phyloP scores from a whole-genome alignment of 2,329 filamentous ascomycete genomes.

The Trichophyton mentagrophytes region DNA sequence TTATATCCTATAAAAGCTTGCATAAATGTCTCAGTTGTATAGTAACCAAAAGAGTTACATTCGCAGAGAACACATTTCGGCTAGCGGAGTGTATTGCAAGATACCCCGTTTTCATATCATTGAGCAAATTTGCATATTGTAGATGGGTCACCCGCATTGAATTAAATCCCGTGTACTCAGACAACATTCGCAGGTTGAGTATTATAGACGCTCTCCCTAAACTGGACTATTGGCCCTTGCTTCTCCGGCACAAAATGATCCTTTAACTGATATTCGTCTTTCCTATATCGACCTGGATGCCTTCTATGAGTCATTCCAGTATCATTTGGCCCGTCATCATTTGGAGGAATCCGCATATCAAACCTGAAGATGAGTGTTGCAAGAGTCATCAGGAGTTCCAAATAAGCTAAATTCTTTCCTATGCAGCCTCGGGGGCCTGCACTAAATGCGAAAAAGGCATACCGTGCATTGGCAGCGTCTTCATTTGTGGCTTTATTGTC shows the following conservation, averaged over 20 bases:
- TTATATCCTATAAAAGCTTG: neutral
- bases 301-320: neutral
- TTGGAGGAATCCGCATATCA: constrained; percentile 20
- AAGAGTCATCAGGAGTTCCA: constrained; percentile 31
- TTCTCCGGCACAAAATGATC: constrained; percentile 14
- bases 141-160: neutral
- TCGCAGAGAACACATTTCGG: neutral
- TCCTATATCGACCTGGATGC: constrained; percentile 7
- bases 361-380: constrained; percentile 29
- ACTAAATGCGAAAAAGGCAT: constrained; percentile 21
- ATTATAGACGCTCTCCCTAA: constrained; percentile 5
- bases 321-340: neutral
- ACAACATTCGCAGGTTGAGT: neutral
- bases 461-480: constrained; percentile 35
- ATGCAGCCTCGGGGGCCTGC: constrained; percentile 32
- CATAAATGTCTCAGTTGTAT: neutral
- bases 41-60: neutral
- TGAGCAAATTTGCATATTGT: neutral
- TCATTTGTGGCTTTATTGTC: neutral
- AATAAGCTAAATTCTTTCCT: constrained; percentile 33
- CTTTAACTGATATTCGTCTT: constrained; percentile 6
- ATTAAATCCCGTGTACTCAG: neutral
- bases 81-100: neutral
- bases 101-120: neutral
- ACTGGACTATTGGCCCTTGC: constrained; percentile 24